Evolutionary conservation across 768 basidiomycete species (phyloP), one percentile per base, ranked within the genome.

Genomic region (Kwoniella heveanensis): DNA sequence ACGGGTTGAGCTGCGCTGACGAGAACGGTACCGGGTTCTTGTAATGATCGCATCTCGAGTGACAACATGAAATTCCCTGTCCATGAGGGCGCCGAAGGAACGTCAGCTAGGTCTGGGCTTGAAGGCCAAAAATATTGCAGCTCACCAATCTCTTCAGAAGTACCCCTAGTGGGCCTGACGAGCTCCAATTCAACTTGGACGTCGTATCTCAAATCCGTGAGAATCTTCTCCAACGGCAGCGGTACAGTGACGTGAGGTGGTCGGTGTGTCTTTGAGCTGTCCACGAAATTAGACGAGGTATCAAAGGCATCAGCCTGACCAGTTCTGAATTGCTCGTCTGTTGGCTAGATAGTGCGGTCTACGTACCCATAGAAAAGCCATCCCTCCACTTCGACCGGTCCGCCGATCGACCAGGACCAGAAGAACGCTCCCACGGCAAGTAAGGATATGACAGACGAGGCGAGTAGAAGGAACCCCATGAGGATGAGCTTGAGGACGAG

Each of bases 131-230:
- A n/a, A n/a, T n/a, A n/a, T 17, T 19, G 4, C 12, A 44, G 62
- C 72, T 63, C 22, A 74, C 75, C 69, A 54, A 70, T 73, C 32
- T 73, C 76, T 54, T 69, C 69, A 9, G 54, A 27, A 0, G 59
- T 53, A n/a, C 58, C 71, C 55, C 63, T 56, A 2, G 57, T 55
- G 15, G 78, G 78, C 46, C 77, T 54, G 1, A 79, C 74, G 9
- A 79, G 64, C 62, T 79, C 78, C 74, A 78, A 60, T 58, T 78
- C 77, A n/a, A 79, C 69, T 47, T 76, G 67, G 7, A 79, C 72
- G 59, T 79, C 78, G 57, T 79, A 79, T 47, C 69, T 54, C 62
- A 79, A 50, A 60, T 77, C 78, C 26, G 76, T 70, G 29, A 66
- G 64, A 30, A 79, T 75, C 37, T 59, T 57, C 9, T 70, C 67